Percentiles rank a stretch among this genome's conserved stretches.
Evolutionary conservation across 2,329 filamentous ascomycete species (phyloP).

Genomic region (Epichloe sibirici): DNA sequence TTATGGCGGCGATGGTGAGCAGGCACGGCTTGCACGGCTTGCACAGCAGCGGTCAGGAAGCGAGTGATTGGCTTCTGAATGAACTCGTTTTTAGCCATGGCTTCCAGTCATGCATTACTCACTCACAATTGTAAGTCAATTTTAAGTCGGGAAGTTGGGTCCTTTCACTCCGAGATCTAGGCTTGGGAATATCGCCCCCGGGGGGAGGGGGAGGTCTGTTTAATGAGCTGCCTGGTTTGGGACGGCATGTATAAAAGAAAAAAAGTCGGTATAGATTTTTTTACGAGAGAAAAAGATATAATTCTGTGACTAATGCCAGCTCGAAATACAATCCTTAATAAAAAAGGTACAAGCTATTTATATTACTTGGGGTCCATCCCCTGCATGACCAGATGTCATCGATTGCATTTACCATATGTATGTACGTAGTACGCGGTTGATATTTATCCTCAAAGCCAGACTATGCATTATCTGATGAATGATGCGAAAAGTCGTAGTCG

Average conservation of each 20-base stretch:
- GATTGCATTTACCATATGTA: not conserved
- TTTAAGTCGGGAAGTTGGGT: not conserved
- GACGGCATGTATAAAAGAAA: conserved; percentile 12
- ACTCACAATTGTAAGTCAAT: not conserved
- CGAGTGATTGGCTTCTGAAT: not conserved
- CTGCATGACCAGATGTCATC: not conserved
- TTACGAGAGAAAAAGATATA: conserved; percentile 8
- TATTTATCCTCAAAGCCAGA: not conserved
- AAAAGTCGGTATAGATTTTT: conserved; percentile 7
- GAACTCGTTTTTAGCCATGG: not conserved
- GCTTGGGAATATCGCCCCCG: conserved; percentile 4
- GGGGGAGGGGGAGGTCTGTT: conserved; percentile 5
- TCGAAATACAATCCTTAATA: conserved; percentile 2
- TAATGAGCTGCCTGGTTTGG: conserved; percentile 10
- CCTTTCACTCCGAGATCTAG: conserved; percentile 4
- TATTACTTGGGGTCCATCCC: no score
- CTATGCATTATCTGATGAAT: not conserved
- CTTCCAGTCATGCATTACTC: not conserved
- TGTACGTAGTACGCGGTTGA: conserved; percentile 17
- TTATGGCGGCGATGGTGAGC: not conserved
- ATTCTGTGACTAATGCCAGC: conserved; percentile 19
- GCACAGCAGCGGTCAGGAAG: not conserved
- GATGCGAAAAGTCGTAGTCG: not conserved
- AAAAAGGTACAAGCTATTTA: not conserved
- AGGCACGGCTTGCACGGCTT: not conserved